Percentiles rank a stretch among this genome's conserved stretches.
Conservation (phyloP, 2,329 filamentous ascomycete species). For the Penicillium sclerotigenum region DNA sequence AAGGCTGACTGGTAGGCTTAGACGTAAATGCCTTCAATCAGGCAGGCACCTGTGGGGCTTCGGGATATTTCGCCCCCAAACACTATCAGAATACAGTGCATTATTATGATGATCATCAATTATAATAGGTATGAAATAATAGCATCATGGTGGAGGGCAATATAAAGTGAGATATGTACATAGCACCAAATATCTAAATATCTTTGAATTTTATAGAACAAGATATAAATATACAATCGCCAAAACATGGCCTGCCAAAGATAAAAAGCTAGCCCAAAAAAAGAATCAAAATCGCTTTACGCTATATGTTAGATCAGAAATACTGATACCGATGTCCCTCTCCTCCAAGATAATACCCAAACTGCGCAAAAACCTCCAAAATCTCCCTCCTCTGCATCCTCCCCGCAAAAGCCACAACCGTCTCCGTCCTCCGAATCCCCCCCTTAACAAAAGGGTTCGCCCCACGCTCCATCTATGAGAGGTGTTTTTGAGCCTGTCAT, state of each 20-base stretch:
- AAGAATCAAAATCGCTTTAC: neutral
- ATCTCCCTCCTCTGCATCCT: neutral
- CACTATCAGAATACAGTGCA: neutral
- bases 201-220: too few species aligned
- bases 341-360: neutral
- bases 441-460: conserved; percentile 13
- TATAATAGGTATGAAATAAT: too few species aligned
- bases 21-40: neutral
- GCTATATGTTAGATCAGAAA: neutral
- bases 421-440: neutral
- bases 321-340: neutral
- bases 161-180: too few species aligned
- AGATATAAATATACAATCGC: neutral
- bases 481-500: conserved; percentile 8
- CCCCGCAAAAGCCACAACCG: neutral
- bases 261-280: neutral
- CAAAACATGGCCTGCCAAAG: neutral
- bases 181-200: too few species aligned
- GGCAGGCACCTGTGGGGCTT: neutral
- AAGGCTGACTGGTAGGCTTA: neutral
- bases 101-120: too few species aligned
- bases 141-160: too few species aligned
- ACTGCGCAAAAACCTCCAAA: neutral
- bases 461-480: conserved; percentile 13
- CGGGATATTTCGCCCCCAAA: neutral